Evolutionary conservation across 2,329 filamentous ascomycete species (phyloP).

Genomic region (Pyrenochaeta sp.): DNA sequence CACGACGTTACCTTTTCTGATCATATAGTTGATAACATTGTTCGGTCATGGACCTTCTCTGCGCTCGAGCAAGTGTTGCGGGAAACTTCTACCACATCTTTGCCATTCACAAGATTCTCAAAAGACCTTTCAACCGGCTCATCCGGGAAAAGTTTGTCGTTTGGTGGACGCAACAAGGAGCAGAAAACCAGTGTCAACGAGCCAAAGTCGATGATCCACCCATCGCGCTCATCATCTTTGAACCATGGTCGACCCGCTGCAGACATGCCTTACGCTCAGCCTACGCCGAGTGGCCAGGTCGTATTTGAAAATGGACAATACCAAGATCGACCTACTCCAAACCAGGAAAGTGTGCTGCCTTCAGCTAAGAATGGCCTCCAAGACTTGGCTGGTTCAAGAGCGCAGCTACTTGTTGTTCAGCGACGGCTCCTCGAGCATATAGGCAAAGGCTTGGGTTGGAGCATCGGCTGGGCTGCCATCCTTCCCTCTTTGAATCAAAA

Average conservation of each 20-base stretch:
- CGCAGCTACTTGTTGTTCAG: constrained; percentile 82
- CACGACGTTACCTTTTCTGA: constrained; percentile 44
- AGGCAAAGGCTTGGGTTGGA: constrained; percentile 77
- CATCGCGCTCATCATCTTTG: constrained; percentile 70
- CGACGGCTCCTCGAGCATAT: constrained; percentile 80
- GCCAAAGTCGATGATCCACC: constrained; percentile 76
- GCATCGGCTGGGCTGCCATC: constrained; percentile 71
- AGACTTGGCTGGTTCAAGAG: constrained; percentile 82
- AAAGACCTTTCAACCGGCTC: constrained; percentile 37
- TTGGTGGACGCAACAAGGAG: constrained; percentile 61
- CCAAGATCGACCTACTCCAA: constrained; percentile 36
- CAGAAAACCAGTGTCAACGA: constrained; percentile 71
- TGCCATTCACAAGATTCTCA: constrained; percentile 65
- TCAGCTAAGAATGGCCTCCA: constrained; percentile 69
- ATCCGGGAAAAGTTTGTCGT: constrained; percentile 59
- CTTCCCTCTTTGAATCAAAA: constrained; percentile 32
- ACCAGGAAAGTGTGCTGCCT: constrained; percentile 26
- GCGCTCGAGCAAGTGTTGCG: constrained; percentile 78
- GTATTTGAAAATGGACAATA: constrained; percentile 51
- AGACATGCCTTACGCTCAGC: constrained; percentile 45
- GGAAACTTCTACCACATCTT: constrained; percentile 74
- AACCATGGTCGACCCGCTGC: constrained; percentile 43
- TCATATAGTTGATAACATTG: constrained; percentile 74
- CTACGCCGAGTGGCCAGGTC: constrained; percentile 39
- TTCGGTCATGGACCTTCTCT: constrained; percentile 80